Base-by-base conservation (phyloP, 345 rosid genomes). In the Hibiscus tridactylites region DNA sequence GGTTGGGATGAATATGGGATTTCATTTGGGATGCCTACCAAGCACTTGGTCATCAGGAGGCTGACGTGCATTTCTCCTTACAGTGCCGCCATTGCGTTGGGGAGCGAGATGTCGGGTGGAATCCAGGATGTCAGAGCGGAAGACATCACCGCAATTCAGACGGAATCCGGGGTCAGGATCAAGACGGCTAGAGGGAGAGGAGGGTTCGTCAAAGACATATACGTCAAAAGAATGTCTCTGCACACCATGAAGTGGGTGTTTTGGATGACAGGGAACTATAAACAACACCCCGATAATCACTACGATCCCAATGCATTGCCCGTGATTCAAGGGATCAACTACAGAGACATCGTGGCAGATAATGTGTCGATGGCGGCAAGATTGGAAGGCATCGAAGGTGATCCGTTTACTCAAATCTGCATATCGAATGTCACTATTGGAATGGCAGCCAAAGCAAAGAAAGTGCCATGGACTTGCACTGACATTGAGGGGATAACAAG, bases 1-100 rank as follows among this genome's bases (percentile, higher is more conserved):
- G 97, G 97, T 0, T 91, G 97, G 97, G 97, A 88, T 50, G 92
- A 91, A 73, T 91, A 91, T 42, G 92, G 91, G 0, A 88, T 91
- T 72, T 79, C 85, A 47, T 82, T 79, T 31, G 90, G 87, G 3
- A 87, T 86, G 91, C 92, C 97, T 4, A 88, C 93, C 5, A 82
- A 78, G 59, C 93, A 88, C 58, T 75, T 91, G 3, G 67, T 80
- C 39, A 83, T 87, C 79, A 63, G 93, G 65, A 75, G 93, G 61
- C 85, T 90, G 68, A 87, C 91, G 0, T 90, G 96, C 83, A 77
- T 87, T 17, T 88, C 93, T 1, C 97, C 97, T 0, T 83, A 86
- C 80, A 91, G 92, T 46, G 97, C 93, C 5, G 79, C 87, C 68
- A 87, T 87, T n/a, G 97, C 97, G 0, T 70, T 90, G n/a, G 96